A percentile compares a stretch with the other conserved stretches of the same genome.
phyloP scores from a whole-genome alignment of 805 yeast species.

The Candida krabiensis region DNA sequence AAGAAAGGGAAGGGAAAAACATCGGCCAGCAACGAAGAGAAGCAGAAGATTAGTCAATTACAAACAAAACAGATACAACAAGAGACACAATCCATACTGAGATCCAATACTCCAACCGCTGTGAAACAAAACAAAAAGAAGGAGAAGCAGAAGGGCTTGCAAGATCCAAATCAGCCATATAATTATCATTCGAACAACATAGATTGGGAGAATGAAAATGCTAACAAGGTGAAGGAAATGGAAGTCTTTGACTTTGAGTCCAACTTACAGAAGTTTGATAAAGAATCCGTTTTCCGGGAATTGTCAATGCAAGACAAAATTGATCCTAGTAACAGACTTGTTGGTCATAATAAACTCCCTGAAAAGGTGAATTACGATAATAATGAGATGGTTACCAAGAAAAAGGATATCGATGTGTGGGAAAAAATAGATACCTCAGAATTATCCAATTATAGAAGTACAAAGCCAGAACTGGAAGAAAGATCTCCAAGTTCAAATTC shows the following conservation, averaged over 20 bases:
- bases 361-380: conserved; percentile 57
- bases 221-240: conserved; percentile 44
- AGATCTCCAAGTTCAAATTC: conserved; percentile 24
- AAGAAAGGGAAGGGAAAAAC: conserved; percentile 17
- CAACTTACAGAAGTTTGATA: conserved; percentile 79
- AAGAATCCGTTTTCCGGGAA: conserved; percentile 74
- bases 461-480: conserved; percentile 16
- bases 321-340: conserved; percentile 62
- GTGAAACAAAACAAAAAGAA: conserved; percentile 19
- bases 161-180: conserved; percentile 22
- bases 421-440: conserved; percentile 33
- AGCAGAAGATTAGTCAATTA: conserved; percentile 1
- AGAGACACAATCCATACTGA: conserved; percentile 4
- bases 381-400: conserved; percentile 71
- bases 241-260: conserved; percentile 85
- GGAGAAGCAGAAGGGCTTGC: conserved; percentile 12
- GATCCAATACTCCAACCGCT: conserved; percentile 11
- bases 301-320: conserved; percentile 63
- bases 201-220: conserved; percentile 51
- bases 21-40: conserved; percentile 6
- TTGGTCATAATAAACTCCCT: conserved; percentile 63
- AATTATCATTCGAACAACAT: conserved; percentile 30
- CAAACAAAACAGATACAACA: neutral
- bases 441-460: conserved; percentile 21
- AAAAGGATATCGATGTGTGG: conserved; percentile 51